Evolutionary conservation across 2,329 filamentous ascomycete genomes (phyloP).

Genomic region (Pyrenochaeta sp.): DNA sequence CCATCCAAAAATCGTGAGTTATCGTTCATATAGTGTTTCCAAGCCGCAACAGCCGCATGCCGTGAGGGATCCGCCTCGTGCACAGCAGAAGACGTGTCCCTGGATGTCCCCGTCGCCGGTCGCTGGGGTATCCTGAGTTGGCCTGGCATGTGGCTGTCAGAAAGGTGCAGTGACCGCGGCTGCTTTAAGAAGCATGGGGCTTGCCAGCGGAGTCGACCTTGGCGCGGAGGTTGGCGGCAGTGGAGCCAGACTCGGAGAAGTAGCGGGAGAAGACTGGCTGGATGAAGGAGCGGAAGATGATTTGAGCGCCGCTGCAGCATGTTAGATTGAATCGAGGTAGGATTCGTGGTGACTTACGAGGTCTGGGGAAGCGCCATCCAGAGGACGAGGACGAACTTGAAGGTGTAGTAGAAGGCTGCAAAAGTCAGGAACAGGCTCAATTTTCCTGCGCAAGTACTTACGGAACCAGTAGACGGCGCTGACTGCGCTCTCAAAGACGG

Average conservation of each 20-base stretch:
- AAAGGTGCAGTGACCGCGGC: conserved; percentile 25
- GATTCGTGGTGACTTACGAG: conserved; percentile 68
- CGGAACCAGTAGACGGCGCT: conserved; percentile 91
- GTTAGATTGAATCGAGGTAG: conserved; percentile 11
- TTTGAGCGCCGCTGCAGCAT: conserved; percentile 79
- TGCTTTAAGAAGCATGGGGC: conserved; percentile 42
- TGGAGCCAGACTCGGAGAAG: conserved; percentile 76
- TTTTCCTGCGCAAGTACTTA: conserved; percentile 32
- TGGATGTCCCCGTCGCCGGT: background rate
- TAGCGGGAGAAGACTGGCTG: conserved; percentile 91
- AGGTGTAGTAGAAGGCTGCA: conserved; percentile 95
- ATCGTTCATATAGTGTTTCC: conserved; percentile 33
- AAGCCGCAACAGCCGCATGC: conserved; percentile 41
- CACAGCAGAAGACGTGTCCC: conserved; percentile 17
- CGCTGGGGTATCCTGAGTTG: conserved; percentile 8
- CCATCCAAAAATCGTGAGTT: conserved; percentile 27
- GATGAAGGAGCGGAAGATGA: conserved; percentile 96
- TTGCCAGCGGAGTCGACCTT: conserved; percentile 77
- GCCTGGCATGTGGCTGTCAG: conserved; percentile 42
- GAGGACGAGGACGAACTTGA: conserved; percentile 97
- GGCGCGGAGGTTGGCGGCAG: conserved; percentile 85
- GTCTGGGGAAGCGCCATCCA: conserved; percentile 98
- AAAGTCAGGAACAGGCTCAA: conserved; percentile 14
- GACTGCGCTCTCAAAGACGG: conserved; percentile 82
- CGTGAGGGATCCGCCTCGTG: conserved; percentile 14